Conservation (phyloP, 2,329 filamentous ascomycete species). For the Diplodia sapinea region DNA sequence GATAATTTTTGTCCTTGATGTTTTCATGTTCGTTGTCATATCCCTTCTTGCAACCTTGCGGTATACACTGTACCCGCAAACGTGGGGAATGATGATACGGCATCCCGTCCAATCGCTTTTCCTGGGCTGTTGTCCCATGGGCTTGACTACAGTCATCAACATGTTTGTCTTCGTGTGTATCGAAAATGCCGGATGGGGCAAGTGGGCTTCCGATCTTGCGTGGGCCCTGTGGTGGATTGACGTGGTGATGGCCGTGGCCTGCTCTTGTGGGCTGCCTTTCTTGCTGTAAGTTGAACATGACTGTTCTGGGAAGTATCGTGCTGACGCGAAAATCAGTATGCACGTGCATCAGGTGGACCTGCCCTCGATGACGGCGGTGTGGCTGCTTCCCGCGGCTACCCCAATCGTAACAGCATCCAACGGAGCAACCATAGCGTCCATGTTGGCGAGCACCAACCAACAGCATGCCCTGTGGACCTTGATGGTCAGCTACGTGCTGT, state of each 20-base stretch:
- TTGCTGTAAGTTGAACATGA: constrained; percentile 54
- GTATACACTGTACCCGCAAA: constrained; percentile 69
- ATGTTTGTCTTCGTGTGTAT: constrained; percentile 67
- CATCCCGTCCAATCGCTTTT: constrained; percentile 73
- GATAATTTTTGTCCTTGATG: constrained; percentile 66
- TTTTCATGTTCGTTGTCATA: constrained; percentile 63
- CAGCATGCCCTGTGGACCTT: constrained; percentile 66
- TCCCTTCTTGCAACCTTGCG: constrained; percentile 62
- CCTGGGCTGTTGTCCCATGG: constrained; percentile 71
- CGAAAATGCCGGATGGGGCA: constrained; percentile 33
- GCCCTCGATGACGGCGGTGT: constrained; percentile 66
- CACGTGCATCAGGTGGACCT: constrained; percentile 42
- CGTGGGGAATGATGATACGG: constrained; percentile 69
- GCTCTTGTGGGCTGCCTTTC: constrained; percentile 62
- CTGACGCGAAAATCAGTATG: constrained; percentile 5
- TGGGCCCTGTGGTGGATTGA: constrained; percentile 60
- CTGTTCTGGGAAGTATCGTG: not conserved
- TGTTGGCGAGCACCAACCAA: constrained; percentile 56
- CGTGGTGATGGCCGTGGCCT: constrained; percentile 51
- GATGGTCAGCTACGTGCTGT: constrained; percentile 70
- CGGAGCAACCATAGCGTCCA: constrained; percentile 68
- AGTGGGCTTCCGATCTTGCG: constrained; percentile 60
- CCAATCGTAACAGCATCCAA: constrained; percentile 69
- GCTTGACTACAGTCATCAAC: constrained; percentile 70
- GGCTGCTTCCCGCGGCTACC: constrained; percentile 70